A percentile compares a stretch with the other conserved stretches of the same genome.
Evolutionary conservation across 805 yeast species (phyloP).

Genomic region (Cyberlindnera veronae): DNA sequence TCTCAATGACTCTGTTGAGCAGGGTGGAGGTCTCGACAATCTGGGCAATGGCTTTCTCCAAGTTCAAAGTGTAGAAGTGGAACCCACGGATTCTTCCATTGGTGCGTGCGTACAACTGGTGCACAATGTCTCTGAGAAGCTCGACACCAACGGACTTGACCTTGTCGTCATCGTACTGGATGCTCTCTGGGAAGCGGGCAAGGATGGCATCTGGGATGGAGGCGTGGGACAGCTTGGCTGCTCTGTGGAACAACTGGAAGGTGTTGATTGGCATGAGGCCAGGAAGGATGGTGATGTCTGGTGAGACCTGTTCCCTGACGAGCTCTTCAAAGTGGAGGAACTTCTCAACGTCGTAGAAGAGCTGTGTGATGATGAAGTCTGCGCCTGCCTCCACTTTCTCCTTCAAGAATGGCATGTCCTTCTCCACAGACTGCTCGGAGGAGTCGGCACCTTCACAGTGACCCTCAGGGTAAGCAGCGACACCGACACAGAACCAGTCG

Average conservation of each 20-base stretch:
- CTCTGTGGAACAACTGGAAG: slow-evolving; percentile 75
- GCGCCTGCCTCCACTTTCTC: slow-evolving; percentile 95
- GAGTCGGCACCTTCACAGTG: slow-evolving; percentile 83
- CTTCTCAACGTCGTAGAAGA: slow-evolving; percentile 83
- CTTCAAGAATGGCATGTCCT: slow-evolving; percentile 74
- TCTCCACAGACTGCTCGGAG: slow-evolving; percentile 56
- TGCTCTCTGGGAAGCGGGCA: slow-evolving; percentile 49
- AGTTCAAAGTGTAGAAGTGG: slow-evolving; percentile 89
- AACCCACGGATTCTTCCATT: slow-evolving; percentile 67
- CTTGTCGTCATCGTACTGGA: slow-evolving; percentile 69
- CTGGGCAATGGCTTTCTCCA: slow-evolving; percentile 89
- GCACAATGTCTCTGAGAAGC: slow-evolving; percentile 59
- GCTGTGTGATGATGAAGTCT: slow-evolving; percentile 85
- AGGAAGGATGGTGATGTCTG: slow-evolving; percentile 63
- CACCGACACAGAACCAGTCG: slow-evolving; percentile 88
- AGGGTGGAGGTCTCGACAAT: slow-evolving; percentile 63
- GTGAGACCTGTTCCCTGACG: slow-evolving; percentile 40
- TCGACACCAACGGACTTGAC: slow-evolving; percentile 85
- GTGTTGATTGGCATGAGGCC: slow-evolving; percentile 93
- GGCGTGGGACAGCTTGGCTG: slow-evolving; percentile 87
- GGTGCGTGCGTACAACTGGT: slow-evolving; percentile 50
- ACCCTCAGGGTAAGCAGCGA: slow-evolving; percentile 97
- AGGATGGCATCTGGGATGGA: slow-evolving; percentile 60
- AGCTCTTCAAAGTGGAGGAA: slow-evolving; percentile 61
- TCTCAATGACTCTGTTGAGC: slow-evolving; percentile 45